phyloP scores from a whole-genome alignment of 2,329 filamentous ascomycete genomes.

The Ophiostoma ips region DNA sequence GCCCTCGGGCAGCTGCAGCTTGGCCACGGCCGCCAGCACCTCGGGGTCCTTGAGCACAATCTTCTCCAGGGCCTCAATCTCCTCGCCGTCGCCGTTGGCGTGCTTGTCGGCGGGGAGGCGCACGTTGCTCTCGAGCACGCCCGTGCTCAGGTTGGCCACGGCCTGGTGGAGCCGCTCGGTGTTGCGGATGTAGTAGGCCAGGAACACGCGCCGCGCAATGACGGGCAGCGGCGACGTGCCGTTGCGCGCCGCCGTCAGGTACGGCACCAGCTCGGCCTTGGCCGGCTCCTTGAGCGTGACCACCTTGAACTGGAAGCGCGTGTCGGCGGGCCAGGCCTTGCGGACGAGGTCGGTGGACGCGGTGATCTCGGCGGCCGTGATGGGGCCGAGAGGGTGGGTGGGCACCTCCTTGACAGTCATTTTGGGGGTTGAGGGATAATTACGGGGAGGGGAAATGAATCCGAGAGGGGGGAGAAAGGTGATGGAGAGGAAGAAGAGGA shows the following conservation, averaged over 20 bases:
- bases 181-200: constrained; percentile 45
- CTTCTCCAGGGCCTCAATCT: constrained; percentile 44
- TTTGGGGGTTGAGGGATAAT: not conserved
- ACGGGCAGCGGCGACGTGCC: constrained; percentile 22
- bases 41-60: constrained; percentile 38
- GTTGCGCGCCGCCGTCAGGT: constrained; percentile 28
- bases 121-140: constrained; percentile 40
- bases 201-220: constrained; percentile 36
- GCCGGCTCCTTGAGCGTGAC: constrained; percentile 45
- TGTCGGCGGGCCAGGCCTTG: constrained; percentile 38
- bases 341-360: constrained; percentile 34
- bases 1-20: constrained; percentile 46
- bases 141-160: constrained; percentile 33
- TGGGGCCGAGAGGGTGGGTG: constrained; percentile 43
- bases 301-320: constrained; percentile 46
- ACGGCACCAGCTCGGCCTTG: constrained; percentile 37
- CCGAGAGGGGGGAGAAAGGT: not conserved
- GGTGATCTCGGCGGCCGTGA: constrained; percentile 43
- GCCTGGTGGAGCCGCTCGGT: constrained; percentile 52
- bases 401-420: constrained; percentile 3
- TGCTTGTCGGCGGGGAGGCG: constrained; percentile 46
- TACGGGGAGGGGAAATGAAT: not conserved
- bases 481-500: too few relatives aligned
- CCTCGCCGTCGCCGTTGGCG: constrained; percentile 43
- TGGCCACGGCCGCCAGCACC: constrained; percentile 46